Evolutionary conservation across 176 grass and related monocot genomes (phyloP), one percentile per base, ranked within the genome.

Genomic region (Aegilops speltoides): DNA sequence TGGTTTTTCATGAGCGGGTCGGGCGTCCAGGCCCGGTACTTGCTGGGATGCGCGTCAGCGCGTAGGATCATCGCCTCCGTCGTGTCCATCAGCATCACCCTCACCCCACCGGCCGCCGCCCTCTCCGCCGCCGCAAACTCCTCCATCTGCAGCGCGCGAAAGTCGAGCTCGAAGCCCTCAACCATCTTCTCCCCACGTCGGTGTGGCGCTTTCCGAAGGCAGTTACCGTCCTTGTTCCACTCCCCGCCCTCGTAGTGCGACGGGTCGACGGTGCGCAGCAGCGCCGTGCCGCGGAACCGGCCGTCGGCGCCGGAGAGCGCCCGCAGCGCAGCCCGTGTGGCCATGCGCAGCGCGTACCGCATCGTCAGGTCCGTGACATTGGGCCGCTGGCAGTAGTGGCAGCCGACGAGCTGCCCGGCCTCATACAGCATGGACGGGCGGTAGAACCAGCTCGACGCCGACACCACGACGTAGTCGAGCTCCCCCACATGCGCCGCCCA

Each of bases 231-330:
- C 84, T 76, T 84, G 85, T 94, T 61, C 95, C 92, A 93, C 28
- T 87, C 79, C 19, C 95, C 92, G 63, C 32, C 65, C 77, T 97
- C 92, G 68, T 87, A 97, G 79, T 97, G 92, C 72, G 88, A 82
- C 73, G 43, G 46, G 46, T 50, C 46, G 0, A 50, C 14, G 4
- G 46, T 50, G 14, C 46, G 46, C 46, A 50, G 46, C 14, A 50
- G 14, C 46, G 1, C 46, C 0, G 46, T 50, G 46, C 46, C 46
- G 4, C 4, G 46, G 46, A 50, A 50, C 46, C 4, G 46, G 46
- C 46, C 46, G 46, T 50, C 46, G 46, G 46, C 46, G 14, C 46
- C 46, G 14, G 46, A 50, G 4, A 81, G 32, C 19, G 78, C 83
- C 7, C 77, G 57, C 26, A 93, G 68, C 22, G 87, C 74, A 5